phyloP scores from a whole-genome alignment of 345 rosid genomes.

The Moringa oleifera region DNA sequence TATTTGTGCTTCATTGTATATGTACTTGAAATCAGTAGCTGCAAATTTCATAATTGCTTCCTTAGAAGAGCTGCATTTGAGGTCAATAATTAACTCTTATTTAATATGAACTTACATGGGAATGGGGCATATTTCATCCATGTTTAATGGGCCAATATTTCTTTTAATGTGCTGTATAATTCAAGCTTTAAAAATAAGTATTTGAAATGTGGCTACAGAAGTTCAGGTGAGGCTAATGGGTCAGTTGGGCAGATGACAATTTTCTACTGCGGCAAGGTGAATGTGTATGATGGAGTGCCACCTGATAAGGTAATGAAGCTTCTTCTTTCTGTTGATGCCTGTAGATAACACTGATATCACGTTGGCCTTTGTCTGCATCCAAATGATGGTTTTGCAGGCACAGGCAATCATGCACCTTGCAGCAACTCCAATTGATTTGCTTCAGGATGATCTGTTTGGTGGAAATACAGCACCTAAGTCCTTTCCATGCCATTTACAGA shows the following conservation, averaged over 20 bases:
- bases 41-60: too few relatives aligned
- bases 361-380: constrained; percentile 37
- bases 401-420: constrained; percentile 79
- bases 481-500: constrained; percentile 34
- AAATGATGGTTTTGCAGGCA: constrained; percentile 66
- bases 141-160: neutral
- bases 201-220: constrained; percentile 36
- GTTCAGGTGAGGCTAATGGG: constrained; percentile 38
- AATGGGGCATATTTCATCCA: neutral
- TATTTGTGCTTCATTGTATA: too few relatives aligned
- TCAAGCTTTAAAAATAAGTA: constrained; percentile 9
- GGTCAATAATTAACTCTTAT: too few relatives aligned
- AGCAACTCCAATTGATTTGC: constrained; percentile 50
- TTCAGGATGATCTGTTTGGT: constrained; percentile 33
- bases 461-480: constrained; percentile 35
- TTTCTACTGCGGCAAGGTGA: constrained; percentile 89
- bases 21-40: too few relatives aligned
- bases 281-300: constrained; percentile 78
- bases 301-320: constrained; percentile 71
- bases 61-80: neutral
- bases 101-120: neutral
- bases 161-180: neutral
- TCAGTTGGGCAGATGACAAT: constrained; percentile 74
- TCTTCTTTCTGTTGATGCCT: constrained; percentile 31
- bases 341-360: constrained; percentile 29